Evolutionary conservation across 2,329 filamentous ascomycete genomes (phyloP), one percentile per base, ranked within the genome.

Genomic region (Colletotrichum sp.): DNA sequence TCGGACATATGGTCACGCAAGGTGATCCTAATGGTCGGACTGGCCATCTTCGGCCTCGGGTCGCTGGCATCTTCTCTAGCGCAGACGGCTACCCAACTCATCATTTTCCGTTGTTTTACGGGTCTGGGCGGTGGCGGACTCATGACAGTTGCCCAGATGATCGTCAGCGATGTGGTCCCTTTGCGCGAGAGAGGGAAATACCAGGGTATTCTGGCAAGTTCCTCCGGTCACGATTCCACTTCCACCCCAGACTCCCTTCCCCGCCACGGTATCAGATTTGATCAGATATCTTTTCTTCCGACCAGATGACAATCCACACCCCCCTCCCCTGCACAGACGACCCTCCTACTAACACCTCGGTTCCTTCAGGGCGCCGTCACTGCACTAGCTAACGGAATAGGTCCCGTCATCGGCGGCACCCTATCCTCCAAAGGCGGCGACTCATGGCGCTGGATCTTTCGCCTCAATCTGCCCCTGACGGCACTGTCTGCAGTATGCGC

Each of bases 361-460:
- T 25, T 52, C 44, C 44, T 22, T 52, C 12, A 85, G 85, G 86
- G 89, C 3, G 86, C 88, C 1, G 88, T 90, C 1, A 88, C 90
- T 3, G 90, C 89, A 3, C 80, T 91, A 25, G 87, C 89, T 0
- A 90, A 91, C 73, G 89, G 89, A 5, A 88, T 91, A 29, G 90
- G 90, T 0, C 90, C 90, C 0, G 85, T 91, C 7, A 86, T 91
- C 15, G 90, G 90, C 7, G 90, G 89, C 68, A 85, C 88, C 0
- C 80, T 91, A 3, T 86, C 89, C 1, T 87, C 88, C 2, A 84
- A 84, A n/a, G 86, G 85, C 0, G 68, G 80, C 6, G 86, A 88
- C 39, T 88, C 87, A 4, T 90, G 88, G 86, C 84, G 89, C 30
- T 90, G 89, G 88, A 90, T 90, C 72, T 90, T 90, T 76, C 85